These are phyloP conservation scores for Tolypocladium ovalisporum DNA, from an alignment of 2,329 filamentous ascomycete genomes.

Conservation along the genomic window DNA sequence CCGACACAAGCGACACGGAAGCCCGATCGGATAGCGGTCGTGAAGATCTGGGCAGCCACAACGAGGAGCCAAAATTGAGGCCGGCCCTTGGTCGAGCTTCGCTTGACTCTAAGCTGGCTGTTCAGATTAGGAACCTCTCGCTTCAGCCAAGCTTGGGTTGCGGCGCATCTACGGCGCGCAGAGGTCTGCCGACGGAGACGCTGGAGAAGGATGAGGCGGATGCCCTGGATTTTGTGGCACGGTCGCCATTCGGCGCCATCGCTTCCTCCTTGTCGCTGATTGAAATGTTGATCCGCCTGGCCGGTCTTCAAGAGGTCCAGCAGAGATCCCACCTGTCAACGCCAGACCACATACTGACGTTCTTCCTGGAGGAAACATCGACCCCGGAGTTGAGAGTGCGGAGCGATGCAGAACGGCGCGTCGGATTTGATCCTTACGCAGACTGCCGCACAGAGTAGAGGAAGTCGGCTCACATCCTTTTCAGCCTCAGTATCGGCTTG, in stretches of 20 bases:
- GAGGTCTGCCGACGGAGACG: not conserved
- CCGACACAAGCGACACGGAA: conserved; percentile 18
- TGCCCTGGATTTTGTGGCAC: conserved; percentile 20
- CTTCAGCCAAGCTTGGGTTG: conserved; percentile 11
- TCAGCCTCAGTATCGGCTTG: conserved; percentile 11
- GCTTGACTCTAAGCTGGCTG: conserved; percentile 26
- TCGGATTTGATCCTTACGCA: conserved; percentile 47
- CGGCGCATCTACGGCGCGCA: conserved; percentile 1
- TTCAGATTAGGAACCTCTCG: conserved; percentile 29
- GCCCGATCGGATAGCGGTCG: conserved; percentile 28
- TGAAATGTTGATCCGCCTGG: conserved; percentile 78
- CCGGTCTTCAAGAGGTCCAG: conserved; percentile 83
- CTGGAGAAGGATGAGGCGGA: conserved; percentile 2
- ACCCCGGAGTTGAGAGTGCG: conserved; percentile 36
- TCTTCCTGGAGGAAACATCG: conserved; percentile 62
- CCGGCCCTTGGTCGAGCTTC: conserved; percentile 11
- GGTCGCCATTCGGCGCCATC: conserved; percentile 40
- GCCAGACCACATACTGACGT: conserved; percentile 77
- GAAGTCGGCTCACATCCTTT: not conserved
- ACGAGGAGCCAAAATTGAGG: conserved; percentile 2
- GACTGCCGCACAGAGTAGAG: conserved; percentile 25
- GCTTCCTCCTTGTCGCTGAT: conserved; percentile 59
- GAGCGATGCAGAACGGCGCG: conserved; percentile 33
- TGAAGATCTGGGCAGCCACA: conserved; percentile 23
- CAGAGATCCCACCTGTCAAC: conserved; percentile 84